Evolutionary conservation across 208 protist genomes (phyloP), one percentile per base, ranked within the genome.

Genomic region (Sergeia podlipaevii): DNA sequence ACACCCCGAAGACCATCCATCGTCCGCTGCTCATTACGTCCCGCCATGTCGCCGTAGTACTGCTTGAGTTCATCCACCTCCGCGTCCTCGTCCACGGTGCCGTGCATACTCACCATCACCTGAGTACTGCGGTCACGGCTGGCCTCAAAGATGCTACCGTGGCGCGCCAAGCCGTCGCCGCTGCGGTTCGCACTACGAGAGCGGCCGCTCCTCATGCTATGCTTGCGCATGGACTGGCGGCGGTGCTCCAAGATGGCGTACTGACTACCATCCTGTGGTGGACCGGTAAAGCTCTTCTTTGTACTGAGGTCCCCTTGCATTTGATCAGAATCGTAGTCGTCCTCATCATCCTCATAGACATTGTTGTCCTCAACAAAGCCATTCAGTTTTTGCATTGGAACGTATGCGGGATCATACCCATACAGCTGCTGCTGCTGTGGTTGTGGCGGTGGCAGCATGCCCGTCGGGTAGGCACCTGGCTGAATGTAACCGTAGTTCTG

Each of bases 11-110:
- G 44, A n/a, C 76, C 77, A 47, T 81, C 60, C 47, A 73, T 56
- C 51, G 51, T 48, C 34, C 51, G 64, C 15, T 50, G 54, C 39
- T 73, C 77, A 10, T 60, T 13, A 26, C 80, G 80, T 4, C 17
- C 23, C 23, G 80, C 80, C 80, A 89, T 85, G 37, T 85, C 74
- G 38, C 80, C 80, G 59, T 89, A 89, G 57, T 73, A 81, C 63
- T 77, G 45, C 42, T 63, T 59, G 21, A 81, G 51, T n/a, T 72
- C 60, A 18, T 77, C 65, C 8, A 44, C 56, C n/a, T 80, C 68
- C 24, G 49, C 28, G 28, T 69, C 69, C n/a, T 68, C 45, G 37
- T 57, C 52, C 21, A 49, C 65, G 32, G 63, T 32, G 18, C 75
- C 76, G 27, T 71, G 67, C 21, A 63, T 70, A 51, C 73, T 84